These are phyloP conservation scores for Aspergillus sp. DNA, from an alignment of 2,329 filamentous ascomycete genomes.

Conservation along the genomic window DNA sequence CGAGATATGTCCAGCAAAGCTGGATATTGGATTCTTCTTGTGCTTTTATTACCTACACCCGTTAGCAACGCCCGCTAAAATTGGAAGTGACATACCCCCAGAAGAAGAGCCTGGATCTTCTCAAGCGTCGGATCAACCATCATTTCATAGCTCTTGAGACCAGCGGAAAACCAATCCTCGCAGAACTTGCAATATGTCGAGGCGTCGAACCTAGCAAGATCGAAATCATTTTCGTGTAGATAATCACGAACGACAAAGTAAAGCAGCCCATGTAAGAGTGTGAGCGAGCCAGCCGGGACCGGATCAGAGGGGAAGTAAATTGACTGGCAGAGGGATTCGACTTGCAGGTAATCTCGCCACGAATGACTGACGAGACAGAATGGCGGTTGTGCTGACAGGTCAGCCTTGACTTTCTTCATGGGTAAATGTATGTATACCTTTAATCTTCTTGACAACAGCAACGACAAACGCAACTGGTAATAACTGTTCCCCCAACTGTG, in stretches of 20 bases:
- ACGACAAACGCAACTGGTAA: conserved; percentile 15
- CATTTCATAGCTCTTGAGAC: conserved; percentile 14
- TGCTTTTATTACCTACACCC: conserved; percentile 15
- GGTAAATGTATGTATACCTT: conserved; percentile 6
- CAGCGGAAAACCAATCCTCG: conserved; percentile 10
- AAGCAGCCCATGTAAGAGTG: conserved; percentile 17
- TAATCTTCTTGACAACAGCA: conserved; percentile 15
- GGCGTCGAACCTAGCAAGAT: conserved; percentile 12
- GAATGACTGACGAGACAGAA: conserved; percentile 21
- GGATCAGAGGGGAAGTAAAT: conserved; percentile 19
- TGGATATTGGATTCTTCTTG: conserved; percentile 21
- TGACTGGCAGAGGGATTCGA: conserved; percentile 16
- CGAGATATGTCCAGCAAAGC: conserved; percentile 19
- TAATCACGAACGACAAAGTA: conserved; percentile 22
- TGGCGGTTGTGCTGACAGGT: conserved; percentile 13
- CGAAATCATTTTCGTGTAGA: conserved; percentile 12
- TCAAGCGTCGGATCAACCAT: conserved; percentile 16
- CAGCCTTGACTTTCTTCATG: background rate
- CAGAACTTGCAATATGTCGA: conserved; percentile 9
- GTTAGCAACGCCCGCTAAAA: conserved; percentile 1
- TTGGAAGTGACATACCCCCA: conserved; percentile 9
- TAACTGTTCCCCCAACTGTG: conserved; percentile 1
- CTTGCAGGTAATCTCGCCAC: conserved; percentile 15
- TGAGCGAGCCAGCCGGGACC: conserved; percentile 13
- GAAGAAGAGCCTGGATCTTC: conserved; percentile 16